These are phyloP conservation scores for Talinum fruticosum DNA, from an alignment of 148 eudicot species.

Conservation along the genomic window DNA sequence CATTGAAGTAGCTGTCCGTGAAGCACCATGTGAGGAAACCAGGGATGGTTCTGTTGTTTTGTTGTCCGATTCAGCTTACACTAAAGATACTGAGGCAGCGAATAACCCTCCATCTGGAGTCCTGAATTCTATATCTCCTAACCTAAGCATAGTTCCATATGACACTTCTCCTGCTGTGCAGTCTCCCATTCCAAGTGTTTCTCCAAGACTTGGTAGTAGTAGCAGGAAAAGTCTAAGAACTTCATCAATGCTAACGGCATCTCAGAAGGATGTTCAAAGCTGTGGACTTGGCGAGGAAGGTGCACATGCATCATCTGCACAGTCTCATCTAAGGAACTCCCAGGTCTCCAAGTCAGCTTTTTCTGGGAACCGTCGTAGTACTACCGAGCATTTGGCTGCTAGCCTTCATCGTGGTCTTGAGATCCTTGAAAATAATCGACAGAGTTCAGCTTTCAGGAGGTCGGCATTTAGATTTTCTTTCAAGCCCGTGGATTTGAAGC, in stretches of 20 bases:
- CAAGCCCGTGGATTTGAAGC: constrained; percentile 59
- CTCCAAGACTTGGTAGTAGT: constrained; percentile 56
- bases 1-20: constrained; percentile 21
- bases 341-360: constrained; percentile 25
- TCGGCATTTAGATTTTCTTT: constrained; percentile 73
- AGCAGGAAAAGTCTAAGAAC: constrained; percentile 77
- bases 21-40: constrained; percentile 25
- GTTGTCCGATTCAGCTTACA: constrained; percentile 12
- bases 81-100: constrained; percentile 11
- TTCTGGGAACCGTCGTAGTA: constrained; percentile 16
- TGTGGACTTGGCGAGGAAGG: constrained; percentile 14
- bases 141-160: constrained; percentile 36
- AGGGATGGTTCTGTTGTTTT: constrained; percentile 13
- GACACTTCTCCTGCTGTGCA: constrained; percentile 55
- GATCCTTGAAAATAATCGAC: constrained; percentile 54
- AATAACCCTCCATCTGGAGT: constrained; percentile 23
- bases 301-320: constrained; percentile 34
- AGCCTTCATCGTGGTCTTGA: constrained; percentile 90
- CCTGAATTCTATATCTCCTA: constrained; percentile 31
- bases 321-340: constrained; percentile 38
- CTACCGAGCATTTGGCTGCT: constrained; percentile 69
- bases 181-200: constrained; percentile 80
- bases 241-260: constrained; percentile 54
- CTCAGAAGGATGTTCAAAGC: constrained; percentile 30
- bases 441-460: constrained; percentile 60